A percentile compares a stretch with the other conserved stretches of the same genome.
These are phyloP conservation scores for Colletotrichum gloeosporioides DNA, from an alignment of 2,329 filamentous ascomycete genomes.

Conservation along the genomic window DNA sequence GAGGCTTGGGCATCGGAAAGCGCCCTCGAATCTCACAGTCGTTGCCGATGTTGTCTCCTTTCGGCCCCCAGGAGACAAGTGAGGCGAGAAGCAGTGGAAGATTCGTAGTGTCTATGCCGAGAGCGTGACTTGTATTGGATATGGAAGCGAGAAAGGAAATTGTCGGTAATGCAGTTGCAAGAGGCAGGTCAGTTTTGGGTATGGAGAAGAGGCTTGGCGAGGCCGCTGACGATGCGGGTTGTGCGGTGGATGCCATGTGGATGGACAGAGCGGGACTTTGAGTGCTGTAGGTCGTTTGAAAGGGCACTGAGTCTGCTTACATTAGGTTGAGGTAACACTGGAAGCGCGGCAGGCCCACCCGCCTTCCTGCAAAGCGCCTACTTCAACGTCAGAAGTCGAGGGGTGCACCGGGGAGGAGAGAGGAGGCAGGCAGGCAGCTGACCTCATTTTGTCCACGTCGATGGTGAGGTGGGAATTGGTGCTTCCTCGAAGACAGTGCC, in stretches of 20 bases:
- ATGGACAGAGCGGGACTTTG: not conserved
- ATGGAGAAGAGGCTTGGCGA: not conserved
- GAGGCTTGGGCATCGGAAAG: not conserved
- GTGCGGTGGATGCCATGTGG: not conserved
- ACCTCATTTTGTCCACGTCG: not conserved
- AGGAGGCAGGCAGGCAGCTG: not conserved
- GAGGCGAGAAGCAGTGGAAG: not conserved
- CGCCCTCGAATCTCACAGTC: not conserved
- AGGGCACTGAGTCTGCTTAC: not conserved
- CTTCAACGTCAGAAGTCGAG: not conserved
- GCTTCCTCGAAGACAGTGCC: not conserved
- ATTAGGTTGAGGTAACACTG: not conserved
- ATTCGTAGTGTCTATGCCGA: not conserved
- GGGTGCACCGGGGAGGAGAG: not conserved
- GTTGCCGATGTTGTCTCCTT: not conserved
- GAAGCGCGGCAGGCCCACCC: not conserved
- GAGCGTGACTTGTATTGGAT: not conserved
- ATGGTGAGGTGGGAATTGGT: not conserved
- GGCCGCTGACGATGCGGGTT: not conserved
- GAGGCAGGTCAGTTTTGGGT: not conserved
- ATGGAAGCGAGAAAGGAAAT: not conserved
- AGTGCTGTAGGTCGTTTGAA: not conserved
- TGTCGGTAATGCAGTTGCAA: not conserved
- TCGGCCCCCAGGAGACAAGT: not conserved
- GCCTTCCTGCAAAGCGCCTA: not conserved